Evolutionary conservation across 2,329 filamentous ascomycete species (phyloP), one percentile per base, ranked within the genome.

Genomic region (Periconia sp.): DNA sequence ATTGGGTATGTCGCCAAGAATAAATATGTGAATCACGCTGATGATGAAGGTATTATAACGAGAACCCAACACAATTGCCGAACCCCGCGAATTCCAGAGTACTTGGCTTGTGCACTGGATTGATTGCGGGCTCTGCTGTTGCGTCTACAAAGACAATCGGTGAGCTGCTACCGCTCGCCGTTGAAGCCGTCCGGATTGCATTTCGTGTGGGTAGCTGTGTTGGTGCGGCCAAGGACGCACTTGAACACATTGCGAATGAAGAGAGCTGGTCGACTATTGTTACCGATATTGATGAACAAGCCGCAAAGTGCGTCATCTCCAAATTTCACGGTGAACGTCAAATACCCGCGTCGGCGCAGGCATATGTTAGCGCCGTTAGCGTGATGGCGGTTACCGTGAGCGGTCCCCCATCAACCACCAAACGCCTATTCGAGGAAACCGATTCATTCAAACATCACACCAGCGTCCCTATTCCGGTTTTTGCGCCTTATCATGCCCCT

Each of bases 201-300:
- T 89, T 88, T 72, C 78, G 84, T 48, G 78, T 79, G 12, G 85
- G 85, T 34, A 70, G 68, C 15, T 68, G 63, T 35, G 75, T 75
- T 23, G 72, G 73, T 43, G 61, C 56, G 11, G 69, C 67, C 34
- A 76, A 71, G 47, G 61, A 68, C 37, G 71, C 70, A 9, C 70
- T 80, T 17, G 76, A 83, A 52, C 80, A 84, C 37, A 69, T 74
- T 24, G 70, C 73, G 5, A 60, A 82, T 41, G 80, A 81, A 12
- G 77, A 83, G 51, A 80, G 80, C 58, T 89, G 86, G 86, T 86
- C 85, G 6, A 83, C 81, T 43, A 81, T 87, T 50, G 76, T 87
- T 39, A 75, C 83, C n/a, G 78, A 76, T 31, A 71, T 78, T 30
- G 76, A 72, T 30, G 78, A 83, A 50, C 65, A 74, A 24, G 72